Conservation (phyloP, 2,329 filamentous ascomycete genomes). For the Penicillium sp. region DNA sequence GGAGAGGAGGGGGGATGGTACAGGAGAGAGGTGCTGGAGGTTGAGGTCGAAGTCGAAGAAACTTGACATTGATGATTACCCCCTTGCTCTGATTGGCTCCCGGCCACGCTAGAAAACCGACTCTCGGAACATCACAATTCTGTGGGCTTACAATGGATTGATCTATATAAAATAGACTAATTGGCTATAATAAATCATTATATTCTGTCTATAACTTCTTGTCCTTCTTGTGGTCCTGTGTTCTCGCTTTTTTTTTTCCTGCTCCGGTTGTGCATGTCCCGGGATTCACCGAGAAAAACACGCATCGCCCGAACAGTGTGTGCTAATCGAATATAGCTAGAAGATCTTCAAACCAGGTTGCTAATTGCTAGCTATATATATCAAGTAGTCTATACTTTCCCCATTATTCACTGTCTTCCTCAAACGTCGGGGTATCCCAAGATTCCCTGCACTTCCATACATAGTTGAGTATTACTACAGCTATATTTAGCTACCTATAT, state of each 20-base stretch:
- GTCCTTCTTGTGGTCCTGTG: neutral
- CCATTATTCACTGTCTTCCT: neutral
- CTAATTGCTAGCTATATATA: neutral
- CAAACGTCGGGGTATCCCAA: neutral
- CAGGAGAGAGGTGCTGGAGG: constrained; percentile 33
- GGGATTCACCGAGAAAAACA: constrained; percentile 11
- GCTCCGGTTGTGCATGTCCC: constrained; percentile 3
- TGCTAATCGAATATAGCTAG: neutral
- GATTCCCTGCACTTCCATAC: neutral
- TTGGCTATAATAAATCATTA: neutral
- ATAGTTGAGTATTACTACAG: neutral
- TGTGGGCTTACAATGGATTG: neutral
- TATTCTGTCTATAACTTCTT: neutral
- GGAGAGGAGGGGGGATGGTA: constrained; percentile 26
- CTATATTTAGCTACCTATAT: neutral
- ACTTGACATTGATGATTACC: constrained; percentile 37
- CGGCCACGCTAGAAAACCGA: constrained; percentile 36
- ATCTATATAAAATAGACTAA: neutral
- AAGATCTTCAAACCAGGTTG: neutral
- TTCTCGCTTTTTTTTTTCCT: neutral
- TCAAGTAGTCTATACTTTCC: neutral
- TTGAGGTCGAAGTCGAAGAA: constrained; percentile 37
- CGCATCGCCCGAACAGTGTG: constrained; percentile 7
- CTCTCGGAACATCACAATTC: constrained; percentile 25
- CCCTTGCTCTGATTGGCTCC: constrained; percentile 37